Base-by-base conservation (phyloP, 495 filamentous ascomycete genomes). In the Penicillium lagena region DNA sequence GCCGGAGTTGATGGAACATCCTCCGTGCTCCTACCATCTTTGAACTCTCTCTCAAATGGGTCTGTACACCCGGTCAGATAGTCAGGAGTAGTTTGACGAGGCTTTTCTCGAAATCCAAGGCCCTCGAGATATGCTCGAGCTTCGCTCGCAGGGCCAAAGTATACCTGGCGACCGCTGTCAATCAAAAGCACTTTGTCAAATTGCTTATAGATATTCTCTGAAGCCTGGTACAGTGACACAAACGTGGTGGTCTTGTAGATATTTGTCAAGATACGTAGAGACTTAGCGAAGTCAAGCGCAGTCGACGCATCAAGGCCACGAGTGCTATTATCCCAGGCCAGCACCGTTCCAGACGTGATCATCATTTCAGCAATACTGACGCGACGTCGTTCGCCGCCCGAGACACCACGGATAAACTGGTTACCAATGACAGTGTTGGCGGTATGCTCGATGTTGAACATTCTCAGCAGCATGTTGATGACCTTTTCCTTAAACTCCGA, bases 121-220 rank as follows among this genome's bases (percentile, higher is more conserved):
- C 75, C 74, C 50, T 91, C 87, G 45, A 96, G 94, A 56, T 95
- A 95, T 6, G 67, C 60, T 41, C 83, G 66, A 7, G 89, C 89
- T 51, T 88, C 80, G 1, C 64, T 58, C 0, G 80, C 60, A 1
- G 85, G 82, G 0, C 90, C 90, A 50, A 89, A 93, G 67, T 85
- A 95, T 2, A 93, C 83, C 58, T 91, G 77, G 11, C 71, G 77
- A 12, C 90, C 90, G 28, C 77, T 73, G 46, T 94, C 85, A 39
- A 95, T 86, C 12, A 94, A 82, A 27, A 91, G 62, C 7, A 93
- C 86, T 54, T 93, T 94, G 67, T 96, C 89, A 50, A 96, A 96
- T 37, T 83, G 79, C 27, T 74, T 76, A 64, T 91, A 95, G 40
- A 94, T 94, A 50, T 78, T 85, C 60, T 95, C 86, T 4, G 80